Evolutionary conservation across 768 basidiomycete genomes (phyloP).

Genomic region (Termitomyces eurrhizus): DNA sequence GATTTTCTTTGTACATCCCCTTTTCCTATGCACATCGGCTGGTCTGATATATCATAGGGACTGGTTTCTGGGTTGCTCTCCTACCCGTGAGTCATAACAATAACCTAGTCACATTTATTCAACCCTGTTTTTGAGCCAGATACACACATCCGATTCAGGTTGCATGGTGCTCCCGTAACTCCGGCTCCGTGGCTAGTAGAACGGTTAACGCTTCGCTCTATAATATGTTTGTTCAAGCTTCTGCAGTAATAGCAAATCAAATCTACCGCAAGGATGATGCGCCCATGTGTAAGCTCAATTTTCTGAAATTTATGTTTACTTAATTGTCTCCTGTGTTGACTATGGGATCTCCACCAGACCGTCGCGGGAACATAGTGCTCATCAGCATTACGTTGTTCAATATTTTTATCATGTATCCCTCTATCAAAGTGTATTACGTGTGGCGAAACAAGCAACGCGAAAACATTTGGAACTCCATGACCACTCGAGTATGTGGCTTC

Average conservation of each 20-base stretch:
- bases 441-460: conserved; percentile 55
- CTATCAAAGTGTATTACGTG: conserved; percentile 50
- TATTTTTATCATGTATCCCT: conserved; percentile 47
- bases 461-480: conserved; percentile 57
- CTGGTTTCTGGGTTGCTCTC: conserved; percentile 41
- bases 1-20: conserved; percentile 44
- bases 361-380: conserved; percentile 54
- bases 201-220: conserved; percentile 59
- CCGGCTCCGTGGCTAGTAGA: conserved; percentile 55
- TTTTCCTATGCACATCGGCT: not conserved
- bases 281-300: conserved; percentile 42
- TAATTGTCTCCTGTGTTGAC: not conserved
- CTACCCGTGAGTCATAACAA: conserved; percentile 30
- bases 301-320: not conserved
- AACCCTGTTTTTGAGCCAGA: conserved; percentile 12
- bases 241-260: conserved; percentile 43
- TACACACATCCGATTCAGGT: conserved; percentile 53
- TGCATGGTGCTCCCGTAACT: conserved; percentile 57
- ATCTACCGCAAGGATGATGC: conserved; percentile 58
- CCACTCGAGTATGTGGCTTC: conserved; percentile 31
- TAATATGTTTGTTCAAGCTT: conserved; percentile 53
- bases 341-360: conserved; percentile 30
- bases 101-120: too few relatives aligned
- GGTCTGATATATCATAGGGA: conserved; percentile 23
- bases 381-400: conserved; percentile 51